Conservation (phyloP, 352 stramenopile species). For the Vaucheria bursata region DNA sequence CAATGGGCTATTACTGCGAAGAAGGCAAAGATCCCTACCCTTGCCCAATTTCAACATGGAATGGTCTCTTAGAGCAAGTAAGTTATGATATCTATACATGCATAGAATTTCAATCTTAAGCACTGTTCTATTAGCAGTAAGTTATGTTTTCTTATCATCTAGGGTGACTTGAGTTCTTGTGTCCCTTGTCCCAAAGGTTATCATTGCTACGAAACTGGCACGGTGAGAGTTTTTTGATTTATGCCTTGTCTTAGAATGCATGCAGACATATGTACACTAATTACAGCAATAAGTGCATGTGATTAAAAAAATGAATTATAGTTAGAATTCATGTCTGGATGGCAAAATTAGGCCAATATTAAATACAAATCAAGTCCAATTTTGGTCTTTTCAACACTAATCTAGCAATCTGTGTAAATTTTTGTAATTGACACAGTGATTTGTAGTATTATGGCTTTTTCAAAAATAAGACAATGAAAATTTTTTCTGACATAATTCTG, state of each 20-base stretch:
- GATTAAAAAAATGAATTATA: too few species aligned
- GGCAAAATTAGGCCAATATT: too few species aligned
- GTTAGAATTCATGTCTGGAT: too few species aligned
- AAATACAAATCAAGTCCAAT: neutral
- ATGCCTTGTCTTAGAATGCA: too few species aligned
- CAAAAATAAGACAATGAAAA: too few species aligned
- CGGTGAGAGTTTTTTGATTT: neutral
- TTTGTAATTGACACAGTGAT: neutral
- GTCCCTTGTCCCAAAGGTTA: constrained; percentile 22
- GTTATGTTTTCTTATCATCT: neutral
- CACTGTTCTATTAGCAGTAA: neutral
- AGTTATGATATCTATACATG: neutral
- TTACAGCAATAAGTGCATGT: too few species aligned
- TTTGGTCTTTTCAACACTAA: neutral
- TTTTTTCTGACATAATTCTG: neutral
- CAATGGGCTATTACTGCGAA: constrained; percentile 42
- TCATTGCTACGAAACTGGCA: constrained; percentile 16
- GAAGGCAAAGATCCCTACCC: constrained; percentile 12
- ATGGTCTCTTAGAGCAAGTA: constrained; percentile 11
- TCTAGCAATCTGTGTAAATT: neutral
- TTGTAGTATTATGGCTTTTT: too few species aligned
- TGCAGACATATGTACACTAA: too few species aligned
- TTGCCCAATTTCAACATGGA: constrained; percentile 22
- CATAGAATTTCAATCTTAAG: neutral
- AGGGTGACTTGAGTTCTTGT: constrained; percentile 12